Base-by-base conservation (phyloP, 2,329 filamentous ascomycete genomes). In the Volutella citrinella region DNA sequence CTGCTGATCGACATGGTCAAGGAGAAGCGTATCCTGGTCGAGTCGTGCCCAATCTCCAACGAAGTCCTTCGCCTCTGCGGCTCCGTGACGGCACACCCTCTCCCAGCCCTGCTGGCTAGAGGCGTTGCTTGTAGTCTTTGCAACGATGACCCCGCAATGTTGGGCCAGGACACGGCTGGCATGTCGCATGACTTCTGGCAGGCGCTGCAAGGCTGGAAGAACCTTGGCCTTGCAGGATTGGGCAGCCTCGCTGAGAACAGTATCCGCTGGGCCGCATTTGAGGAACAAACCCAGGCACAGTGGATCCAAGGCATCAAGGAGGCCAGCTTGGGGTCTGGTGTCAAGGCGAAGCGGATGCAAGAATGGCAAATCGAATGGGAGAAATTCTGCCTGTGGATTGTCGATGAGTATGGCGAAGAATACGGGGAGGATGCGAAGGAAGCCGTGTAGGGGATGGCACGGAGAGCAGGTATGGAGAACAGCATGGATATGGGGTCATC, bases 151-250 rank as follows among this genome's bases (percentile, higher is more conserved):
- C 90, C 89, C 2, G 87, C 85, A 2, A 87, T 96, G 53, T 71
- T 95, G 6, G 90, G 90, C 8, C 87, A 95, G 52, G 86, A 86
- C 37, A 78, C 75, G 7, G 84, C 81, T 17, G 88, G 87, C 22
- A 82, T 93, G 74, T 91, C 85, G 3, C 87, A 95, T 61, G 89
- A 96, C 63, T 95, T 95, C 62, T 96, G 88, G 87, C 88, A 95
- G 61, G 84, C 86, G 2, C 67, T 96, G 14, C 89, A 95, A 61
- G 90, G 87, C 1, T 93, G 90, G 78, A 84, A 95, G 39, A 95
- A 94, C 54, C 75, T 96, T 11, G 93, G 90, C 1, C 71, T 97
- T 4, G 88, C 87, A 10, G 91, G 90, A 0, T 65, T 97, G 32
- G 91, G 85, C 0, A 85, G 82, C 37, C 71, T 98, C 49, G 91